Conservation (phyloP, 2,329 filamentous ascomycete species). For the Trichoderma atroviride region DNA sequence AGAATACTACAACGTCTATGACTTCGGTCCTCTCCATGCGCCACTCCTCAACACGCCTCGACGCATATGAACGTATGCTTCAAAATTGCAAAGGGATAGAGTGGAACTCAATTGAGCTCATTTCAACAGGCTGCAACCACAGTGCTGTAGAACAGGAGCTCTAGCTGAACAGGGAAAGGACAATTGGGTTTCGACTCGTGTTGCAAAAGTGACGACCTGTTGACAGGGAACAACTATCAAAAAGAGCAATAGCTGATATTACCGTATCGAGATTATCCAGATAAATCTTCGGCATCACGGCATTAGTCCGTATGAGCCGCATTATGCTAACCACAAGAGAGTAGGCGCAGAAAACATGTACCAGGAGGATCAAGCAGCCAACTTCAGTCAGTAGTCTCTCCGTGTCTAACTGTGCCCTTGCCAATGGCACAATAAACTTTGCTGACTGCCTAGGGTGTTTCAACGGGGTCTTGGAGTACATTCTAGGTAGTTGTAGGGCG, state of each 20-base stretch:
- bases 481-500: background rate
- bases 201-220: background rate
- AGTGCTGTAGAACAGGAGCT: constrained; percentile 40
- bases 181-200: background rate
- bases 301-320: background rate
- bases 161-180: constrained; percentile 26
- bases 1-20: constrained; percentile 26
- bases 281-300: constrained; percentile 1
- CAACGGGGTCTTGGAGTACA: background rate
- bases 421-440: background rate
- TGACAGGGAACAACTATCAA: background rate
- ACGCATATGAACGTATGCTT: constrained; percentile 42
- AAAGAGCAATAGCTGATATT: background rate
- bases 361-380: background rate
- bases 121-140: constrained; percentile 43
- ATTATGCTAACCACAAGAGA: background rate
- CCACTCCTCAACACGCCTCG: constrained; percentile 35
- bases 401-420: background rate
- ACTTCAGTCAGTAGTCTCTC: background rate
- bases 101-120: constrained; percentile 40
- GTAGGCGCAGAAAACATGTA: background rate
- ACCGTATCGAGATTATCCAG: background rate
- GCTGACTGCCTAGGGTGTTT: background rate
- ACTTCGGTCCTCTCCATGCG: constrained; percentile 27
- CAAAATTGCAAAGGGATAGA: constrained; percentile 34